Base-by-base conservation (phyloP, 805 yeast genomes). In the Kregervanrija pseudodelftensis region DNA sequence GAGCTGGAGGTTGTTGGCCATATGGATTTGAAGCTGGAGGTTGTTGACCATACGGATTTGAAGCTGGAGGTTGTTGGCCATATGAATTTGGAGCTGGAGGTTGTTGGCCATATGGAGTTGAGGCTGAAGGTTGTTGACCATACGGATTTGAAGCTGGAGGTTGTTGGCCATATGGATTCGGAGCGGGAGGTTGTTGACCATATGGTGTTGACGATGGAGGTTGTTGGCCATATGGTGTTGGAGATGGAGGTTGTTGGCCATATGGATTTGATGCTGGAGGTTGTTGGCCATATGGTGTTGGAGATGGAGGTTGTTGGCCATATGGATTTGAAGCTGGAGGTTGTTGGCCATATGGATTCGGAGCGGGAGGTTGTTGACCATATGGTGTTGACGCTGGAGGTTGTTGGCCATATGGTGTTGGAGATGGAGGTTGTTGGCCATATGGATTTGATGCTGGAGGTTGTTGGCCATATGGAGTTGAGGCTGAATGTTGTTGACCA, bases 321-420 rank as follows among this genome's bases (percentile, higher is more conserved):
- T 33, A 37, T 35, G 44, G 9, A 22, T 36, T 3, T 33, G 41
- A n/a, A n/a, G 31, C 5, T 22, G 41, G 34, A 31, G 40, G 43
- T 14, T 39, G 39, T 4, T 36, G 36, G 11, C 17, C 8, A 36
- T 35, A n/a, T 4, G 10, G 1, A 30, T 15, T 30, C 4, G 49
- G 41, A 2, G 30, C 36, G 11, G 48, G 44, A 11, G 33, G 37
- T 3, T 17, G 30, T 5, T 41, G 44, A 10, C 40, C 51, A 43
- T 50, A 51, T 15, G 43, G 48, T 13, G 54, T 52, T 4, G 49
- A 55, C 2, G 54, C 52, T 7, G 49, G 56, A 3, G 51, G 44
- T 34, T 53, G 59, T 34, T 46, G 49, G 22, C 44, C 42, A 17
- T 48, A 44, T 22, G 57, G 62, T 42, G 30, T 33, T n/a, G 32